Conservation (phyloP, 1,139 yeast species). For the Pneumocystis canis region DNA sequence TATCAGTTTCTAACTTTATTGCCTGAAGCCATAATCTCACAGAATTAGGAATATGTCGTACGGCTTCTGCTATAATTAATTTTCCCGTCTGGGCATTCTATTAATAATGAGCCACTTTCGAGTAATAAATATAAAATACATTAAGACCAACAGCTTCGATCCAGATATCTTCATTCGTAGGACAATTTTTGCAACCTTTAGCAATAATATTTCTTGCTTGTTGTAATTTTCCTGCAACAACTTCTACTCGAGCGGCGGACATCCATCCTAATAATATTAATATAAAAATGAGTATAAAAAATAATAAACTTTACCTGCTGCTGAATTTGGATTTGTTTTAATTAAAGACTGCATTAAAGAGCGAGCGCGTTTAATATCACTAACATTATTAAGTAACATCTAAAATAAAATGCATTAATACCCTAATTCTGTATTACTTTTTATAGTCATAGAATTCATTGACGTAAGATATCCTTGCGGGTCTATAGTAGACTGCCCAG, state of each 20-base stretch:
- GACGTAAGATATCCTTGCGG: slow-evolving; percentile 31
- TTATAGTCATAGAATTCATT: slow-evolving; percentile 21
- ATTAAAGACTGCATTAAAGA: slow-evolving; percentile 52
- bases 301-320: slow-evolving; percentile 27
- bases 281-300: neutral
- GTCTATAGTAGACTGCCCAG: slow-evolving; percentile 21
- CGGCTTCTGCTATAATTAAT: slow-evolving; percentile 50
- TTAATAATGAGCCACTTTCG: neutral
- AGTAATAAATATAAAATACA: slow-evolving; percentile 18
- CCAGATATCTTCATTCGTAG: slow-evolving; percentile 65
- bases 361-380: slow-evolving; percentile 46
- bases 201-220: slow-evolving; percentile 48
- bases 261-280: slow-evolving; percentile 47
- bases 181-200: slow-evolving; percentile 61
- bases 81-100: slow-evolving; percentile 30
- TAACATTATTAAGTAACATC: neutral
- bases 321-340: slow-evolving; percentile 54
- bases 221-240: slow-evolving; percentile 38
- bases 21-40: slow-evolving; percentile 63
- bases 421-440: slow-evolving; percentile 23
- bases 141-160: slow-evolving; percentile 62
- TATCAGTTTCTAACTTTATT: slow-evolving; percentile 45
- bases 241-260: slow-evolving; percentile 70
- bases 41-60: slow-evolving; percentile 41
- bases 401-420: neutral